phyloP scores from a whole-genome alignment of 148 eudicot species.

The Silene conica region DNA sequence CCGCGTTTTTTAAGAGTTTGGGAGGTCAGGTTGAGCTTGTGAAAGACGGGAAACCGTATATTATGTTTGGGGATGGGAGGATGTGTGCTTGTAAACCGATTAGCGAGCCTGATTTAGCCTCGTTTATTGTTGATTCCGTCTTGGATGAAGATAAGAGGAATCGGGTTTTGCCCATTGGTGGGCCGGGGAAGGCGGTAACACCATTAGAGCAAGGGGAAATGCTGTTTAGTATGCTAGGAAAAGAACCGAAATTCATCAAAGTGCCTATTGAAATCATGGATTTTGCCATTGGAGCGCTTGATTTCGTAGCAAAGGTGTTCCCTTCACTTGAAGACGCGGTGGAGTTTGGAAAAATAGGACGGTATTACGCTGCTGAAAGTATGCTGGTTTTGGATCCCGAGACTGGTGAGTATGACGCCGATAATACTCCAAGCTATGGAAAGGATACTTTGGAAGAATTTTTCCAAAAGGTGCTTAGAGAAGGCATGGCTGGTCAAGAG shows the following conservation, averaged over 20 bases:
- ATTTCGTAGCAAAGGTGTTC: conserved; percentile 67
- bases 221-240: conserved; percentile 59
- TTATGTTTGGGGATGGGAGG: conserved; percentile 97
- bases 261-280: conserved; percentile 92
- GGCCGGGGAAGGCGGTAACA: conserved; percentile 84
- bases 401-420: conserved; percentile 71
- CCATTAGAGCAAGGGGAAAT: conserved; percentile 95
- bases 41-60: conserved; percentile 91
- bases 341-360: conserved; percentile 91
- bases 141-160: conserved; percentile 61
- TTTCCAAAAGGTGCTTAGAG: conserved; percentile 63
- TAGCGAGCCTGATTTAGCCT: conserved; percentile 81
- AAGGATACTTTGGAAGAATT: conserved; percentile 86
- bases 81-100: conserved; percentile 95
- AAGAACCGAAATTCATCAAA: conserved; percentile 75
- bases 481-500: conserved; percentile 95
- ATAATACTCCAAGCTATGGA: conserved; percentile 85
- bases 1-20: conserved; percentile 96
- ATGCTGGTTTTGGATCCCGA: conserved; percentile 86
- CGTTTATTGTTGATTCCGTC: conserved; percentile 77
- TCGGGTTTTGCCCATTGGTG: conserved; percentile 77
- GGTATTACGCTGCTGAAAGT: conserved; percentile 97
- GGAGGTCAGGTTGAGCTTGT: conserved; percentile 94
- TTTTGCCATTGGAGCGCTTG: conserved; percentile 76
- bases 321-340: conserved; percentile 83